Base-by-base conservation (phyloP, 768 basidiomycete genomes). In the Cubamyces lactineus region DNA sequence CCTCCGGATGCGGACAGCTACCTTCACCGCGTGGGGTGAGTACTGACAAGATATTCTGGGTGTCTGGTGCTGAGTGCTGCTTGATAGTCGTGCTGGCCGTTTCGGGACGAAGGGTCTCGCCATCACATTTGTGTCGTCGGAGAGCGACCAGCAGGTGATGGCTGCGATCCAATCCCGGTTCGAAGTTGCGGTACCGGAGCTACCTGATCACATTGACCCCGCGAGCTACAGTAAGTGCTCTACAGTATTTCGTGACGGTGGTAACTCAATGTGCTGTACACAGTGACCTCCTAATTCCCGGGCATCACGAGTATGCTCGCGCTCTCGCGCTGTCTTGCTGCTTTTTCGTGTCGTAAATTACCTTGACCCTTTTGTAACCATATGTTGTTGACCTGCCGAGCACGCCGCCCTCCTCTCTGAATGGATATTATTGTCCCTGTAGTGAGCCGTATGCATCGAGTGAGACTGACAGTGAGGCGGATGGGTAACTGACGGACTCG, bases 21-120 rank as follows among this genome's bases (percentile, higher is more conserved):
- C 75, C 84, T 99, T 47, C 97, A 99, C 75, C 91, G 97, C 77
- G 97, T 99, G 62, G 97, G 92, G 90, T 91, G 71, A 41, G 87
- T 77, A 17, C 40, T 9, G 15, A 17, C 11, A 21, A n/a, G 9
- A 19, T 3, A 12, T 23, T 11, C 13, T 30, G 3, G 21, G 38
- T 40, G 8, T 39, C 26, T 48, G 21, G 39, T 46, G 34, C 54
- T 48, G 53, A 46, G 40, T 24, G 56, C 46, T 53, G 11, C 11
- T n/a, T 30, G 41, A 19, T 66, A 92, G 94, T 67, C 96, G 97
- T 80, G 97, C 97, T 67, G 97, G 97, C 67, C 94, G 97, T 64
- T 99, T 99, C 77, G 97, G 97, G 67, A 99, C 97, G 38, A 98
- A 98, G 77, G 97, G 97, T 83, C 89, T 99, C 46, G 96, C 96